Conservation (phyloP, 768 basidiomycete genomes). For the Strobilomyces confusus region DNA sequence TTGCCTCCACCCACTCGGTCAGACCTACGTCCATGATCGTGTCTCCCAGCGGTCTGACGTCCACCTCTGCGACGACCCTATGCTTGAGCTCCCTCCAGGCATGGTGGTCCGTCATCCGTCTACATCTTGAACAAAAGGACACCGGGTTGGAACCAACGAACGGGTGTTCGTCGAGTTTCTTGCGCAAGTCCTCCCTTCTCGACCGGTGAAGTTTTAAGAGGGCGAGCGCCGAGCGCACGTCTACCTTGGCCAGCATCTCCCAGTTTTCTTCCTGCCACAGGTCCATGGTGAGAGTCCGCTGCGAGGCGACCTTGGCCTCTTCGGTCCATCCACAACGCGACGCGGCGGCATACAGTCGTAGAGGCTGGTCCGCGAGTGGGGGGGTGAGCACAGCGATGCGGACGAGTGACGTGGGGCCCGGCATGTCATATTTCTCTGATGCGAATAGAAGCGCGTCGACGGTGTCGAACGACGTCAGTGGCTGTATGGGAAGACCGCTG, state of each 20-base stretch:
- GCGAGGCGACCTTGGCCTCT: conserved; percentile 52
- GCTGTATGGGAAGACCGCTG: conserved; percentile 52
- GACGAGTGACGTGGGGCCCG: conserved; percentile 56
- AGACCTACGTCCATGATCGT: conserved; percentile 48
- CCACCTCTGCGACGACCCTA: conserved; percentile 54
- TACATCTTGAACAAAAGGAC: conserved; percentile 46
- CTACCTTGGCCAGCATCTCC: conserved; percentile 43
- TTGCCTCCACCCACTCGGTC: conserved; percentile 53
- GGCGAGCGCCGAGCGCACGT: conserved; percentile 48
- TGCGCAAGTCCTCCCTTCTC: conserved; percentile 46
- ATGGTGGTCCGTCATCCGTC: conserved; percentile 47
- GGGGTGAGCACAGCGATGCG: conserved; percentile 55
- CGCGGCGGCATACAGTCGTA: conserved; percentile 52
- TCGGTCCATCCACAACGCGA: conserved; percentile 57
- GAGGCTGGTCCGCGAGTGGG: conserved; percentile 44
- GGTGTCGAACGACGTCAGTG: conserved; percentile 46
- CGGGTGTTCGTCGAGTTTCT: conserved; percentile 51
- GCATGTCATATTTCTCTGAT: conserved; percentile 70
- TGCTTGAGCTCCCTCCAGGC: conserved; percentile 66
- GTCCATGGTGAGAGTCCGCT: conserved; percentile 51
- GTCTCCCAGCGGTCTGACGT: conserved; percentile 55
- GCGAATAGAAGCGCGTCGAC: conserved; percentile 58
- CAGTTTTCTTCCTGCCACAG: conserved; percentile 46
- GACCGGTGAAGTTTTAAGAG: conserved; percentile 52
- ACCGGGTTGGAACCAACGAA: conserved; percentile 49